These are phyloP conservation scores for Melocanna baccifera DNA, from an alignment of 176 grass and related monocot genomes.

Conservation along the genomic window DNA sequence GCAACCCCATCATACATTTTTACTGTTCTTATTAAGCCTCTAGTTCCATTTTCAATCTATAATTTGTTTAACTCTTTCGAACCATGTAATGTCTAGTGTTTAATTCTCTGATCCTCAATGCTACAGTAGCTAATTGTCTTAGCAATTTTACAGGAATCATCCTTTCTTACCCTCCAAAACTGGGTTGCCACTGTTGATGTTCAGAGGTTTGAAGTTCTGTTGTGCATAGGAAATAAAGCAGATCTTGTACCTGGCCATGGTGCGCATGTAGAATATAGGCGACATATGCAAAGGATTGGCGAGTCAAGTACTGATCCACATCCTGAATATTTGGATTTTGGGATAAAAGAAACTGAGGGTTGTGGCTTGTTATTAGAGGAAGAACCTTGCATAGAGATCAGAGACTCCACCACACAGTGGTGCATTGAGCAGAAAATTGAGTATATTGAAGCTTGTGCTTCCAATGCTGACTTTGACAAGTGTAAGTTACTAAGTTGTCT, in stretches of 20 bases:
- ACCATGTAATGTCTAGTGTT: not conserved
- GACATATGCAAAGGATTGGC: constrained; percentile 50
- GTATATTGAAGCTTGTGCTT: constrained; percentile 90
- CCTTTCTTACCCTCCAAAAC: constrained; percentile 57
- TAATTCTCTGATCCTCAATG: not conserved
- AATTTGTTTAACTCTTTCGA: not conserved
- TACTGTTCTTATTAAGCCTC: not conserved
- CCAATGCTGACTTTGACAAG: constrained; percentile 84
- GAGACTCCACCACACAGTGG: constrained; percentile 58
- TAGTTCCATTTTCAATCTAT: not conserved
- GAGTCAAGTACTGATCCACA: constrained; percentile 63
- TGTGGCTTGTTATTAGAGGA: constrained; percentile 74
- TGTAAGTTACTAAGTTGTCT: constrained; percentile 47
- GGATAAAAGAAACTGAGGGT: constrained; percentile 77
- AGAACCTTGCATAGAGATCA: constrained; percentile 60
- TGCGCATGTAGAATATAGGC: constrained; percentile 74
- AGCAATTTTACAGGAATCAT: constrained; percentile 65
- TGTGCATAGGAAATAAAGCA: constrained; percentile 96
- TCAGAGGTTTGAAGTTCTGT: constrained; percentile 75
- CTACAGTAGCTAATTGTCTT: constrained; percentile 3
- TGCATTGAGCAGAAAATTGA: constrained; percentile 82
- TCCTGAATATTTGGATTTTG: constrained; percentile 75
- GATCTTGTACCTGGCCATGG: constrained; percentile 80
- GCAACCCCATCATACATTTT: not conserved
- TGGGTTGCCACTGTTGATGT: constrained; percentile 79